Evolutionary conservation across 129 eudicot species (phyloP).

Genomic region (Kitagawia praeruptora): DNA sequence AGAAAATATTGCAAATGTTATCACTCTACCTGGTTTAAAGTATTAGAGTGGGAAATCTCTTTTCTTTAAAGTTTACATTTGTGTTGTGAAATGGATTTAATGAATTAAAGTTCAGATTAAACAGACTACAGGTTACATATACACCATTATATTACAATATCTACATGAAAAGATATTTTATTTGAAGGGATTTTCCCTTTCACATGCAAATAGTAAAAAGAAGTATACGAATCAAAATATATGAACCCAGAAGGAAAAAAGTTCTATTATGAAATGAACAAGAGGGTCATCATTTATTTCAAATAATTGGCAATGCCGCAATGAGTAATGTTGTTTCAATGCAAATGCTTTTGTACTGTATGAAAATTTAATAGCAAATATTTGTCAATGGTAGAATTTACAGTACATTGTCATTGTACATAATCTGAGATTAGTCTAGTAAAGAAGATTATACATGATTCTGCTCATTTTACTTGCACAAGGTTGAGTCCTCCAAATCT

Average conservation of each 20-base stretch:
- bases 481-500: background rate
- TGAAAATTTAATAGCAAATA: background rate
- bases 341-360: background rate
- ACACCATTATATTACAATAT: background rate
- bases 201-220: background rate
- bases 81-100: no score
- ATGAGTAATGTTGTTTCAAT: background rate
- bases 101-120: no score
- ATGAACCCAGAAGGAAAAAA: background rate
- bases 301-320: background rate
- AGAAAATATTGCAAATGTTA: no score
- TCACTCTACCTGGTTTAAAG: no score
- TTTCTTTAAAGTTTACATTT: no score
- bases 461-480: background rate
- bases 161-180: background rate
- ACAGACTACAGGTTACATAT: no score
- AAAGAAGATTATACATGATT: constrained; percentile 1
- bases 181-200: background rate
- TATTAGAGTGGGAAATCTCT: no score
- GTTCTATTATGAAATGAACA: background rate
- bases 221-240: background rate
- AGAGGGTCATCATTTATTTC: background rate
- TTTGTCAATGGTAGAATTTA: background rate
- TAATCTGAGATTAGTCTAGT: background rate
- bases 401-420: background rate